These are phyloP conservation scores for Terana coerulea DNA, from an alignment of 768 basidiomycete genomes.

Conservation along the genomic window DNA sequence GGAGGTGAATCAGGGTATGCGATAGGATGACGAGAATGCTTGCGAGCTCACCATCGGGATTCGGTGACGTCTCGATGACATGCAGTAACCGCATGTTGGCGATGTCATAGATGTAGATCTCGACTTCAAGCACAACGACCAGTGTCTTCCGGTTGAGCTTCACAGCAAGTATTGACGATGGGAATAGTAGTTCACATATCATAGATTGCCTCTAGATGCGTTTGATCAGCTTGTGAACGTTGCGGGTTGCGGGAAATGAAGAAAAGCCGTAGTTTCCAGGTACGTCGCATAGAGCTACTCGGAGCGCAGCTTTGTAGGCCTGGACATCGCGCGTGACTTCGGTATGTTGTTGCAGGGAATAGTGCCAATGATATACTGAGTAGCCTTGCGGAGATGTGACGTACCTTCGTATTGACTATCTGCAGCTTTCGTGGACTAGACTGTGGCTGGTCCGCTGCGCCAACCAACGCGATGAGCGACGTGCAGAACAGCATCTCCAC, in stretches of 20 bases:
- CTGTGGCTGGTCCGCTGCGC: conserved; percentile 88
- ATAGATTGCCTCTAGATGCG: conserved; percentile 95
- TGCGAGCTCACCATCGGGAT: conserved; percentile 74
- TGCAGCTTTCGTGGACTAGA: conserved; percentile 91
- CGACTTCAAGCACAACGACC: conserved; percentile 93
- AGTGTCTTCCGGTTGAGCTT: conserved; percentile 97
- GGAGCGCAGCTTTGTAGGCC: too few species aligned
- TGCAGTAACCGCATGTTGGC: conserved; percentile 97
- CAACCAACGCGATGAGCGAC: conserved; percentile 93
- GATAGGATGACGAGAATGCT: conserved; percentile 1
- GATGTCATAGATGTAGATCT: conserved; percentile 99
- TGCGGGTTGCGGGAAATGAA: not conserved
- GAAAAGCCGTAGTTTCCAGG: not conserved
- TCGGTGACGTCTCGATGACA: conserved; percentile 94
- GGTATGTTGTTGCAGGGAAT: conserved; percentile 94
- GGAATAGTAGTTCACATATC: conserved; percentile 98
- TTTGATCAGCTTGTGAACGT: too few species aligned
- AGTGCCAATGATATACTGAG: conserved; percentile 98
- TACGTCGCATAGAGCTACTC: too few species aligned
- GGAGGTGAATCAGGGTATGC: not conserved
- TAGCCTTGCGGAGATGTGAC: conserved; percentile 63
- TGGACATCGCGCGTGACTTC: too few species aligned
- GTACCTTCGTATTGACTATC: conserved; percentile 97
- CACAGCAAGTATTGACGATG: conserved; percentile 94
- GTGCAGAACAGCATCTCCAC: conserved; percentile 99